These are phyloP conservation scores for Leccinum pellstonianum DNA, from an alignment of 768 basidiomycete genomes.

Conservation along the genomic window DNA sequence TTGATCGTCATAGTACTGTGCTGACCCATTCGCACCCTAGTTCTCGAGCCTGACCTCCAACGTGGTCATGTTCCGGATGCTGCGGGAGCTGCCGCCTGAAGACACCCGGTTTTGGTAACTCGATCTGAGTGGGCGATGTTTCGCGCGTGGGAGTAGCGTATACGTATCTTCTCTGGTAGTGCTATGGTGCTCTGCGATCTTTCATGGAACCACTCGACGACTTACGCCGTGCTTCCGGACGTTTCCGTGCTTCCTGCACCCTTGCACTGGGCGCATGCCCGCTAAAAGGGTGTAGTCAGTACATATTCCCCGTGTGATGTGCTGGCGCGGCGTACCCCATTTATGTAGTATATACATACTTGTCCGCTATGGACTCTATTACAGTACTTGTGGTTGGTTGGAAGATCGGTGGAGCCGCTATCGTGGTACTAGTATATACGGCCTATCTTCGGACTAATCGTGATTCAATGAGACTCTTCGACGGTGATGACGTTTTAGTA, in stretches of 20 bases:
- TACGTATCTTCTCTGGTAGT: neutral
- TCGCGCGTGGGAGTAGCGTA: neutral
- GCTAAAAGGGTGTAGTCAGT: conserved; percentile 2
- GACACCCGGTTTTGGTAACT: conserved; percentile 43
- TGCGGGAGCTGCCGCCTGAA: conserved; percentile 34
- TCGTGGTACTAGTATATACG: conserved; percentile 4
- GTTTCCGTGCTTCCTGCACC: neutral
- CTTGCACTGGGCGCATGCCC: neutral
- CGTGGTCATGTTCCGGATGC: conserved; percentile 44
- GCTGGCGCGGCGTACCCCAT: neutral
- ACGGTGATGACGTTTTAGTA: neutral
- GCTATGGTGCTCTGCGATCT: neutral
- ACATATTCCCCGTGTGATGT: neutral
- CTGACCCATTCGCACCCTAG: conserved; percentile 24
- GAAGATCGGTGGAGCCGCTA: neutral
- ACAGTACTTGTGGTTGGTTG: neutral
- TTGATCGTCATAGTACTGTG: neutral
- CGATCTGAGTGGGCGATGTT: neutral
- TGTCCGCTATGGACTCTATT: conserved; percentile 11
- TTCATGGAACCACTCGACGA: neutral
- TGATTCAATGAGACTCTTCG: neutral
- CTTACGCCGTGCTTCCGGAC: neutral
- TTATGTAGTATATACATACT: conserved; percentile 8
- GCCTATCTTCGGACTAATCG: neutral
- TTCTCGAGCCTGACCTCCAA: conserved; percentile 51